Conservation (phyloP, 2,329 filamentous ascomycete species). For the Colletotrichum kahawae region DNA sequence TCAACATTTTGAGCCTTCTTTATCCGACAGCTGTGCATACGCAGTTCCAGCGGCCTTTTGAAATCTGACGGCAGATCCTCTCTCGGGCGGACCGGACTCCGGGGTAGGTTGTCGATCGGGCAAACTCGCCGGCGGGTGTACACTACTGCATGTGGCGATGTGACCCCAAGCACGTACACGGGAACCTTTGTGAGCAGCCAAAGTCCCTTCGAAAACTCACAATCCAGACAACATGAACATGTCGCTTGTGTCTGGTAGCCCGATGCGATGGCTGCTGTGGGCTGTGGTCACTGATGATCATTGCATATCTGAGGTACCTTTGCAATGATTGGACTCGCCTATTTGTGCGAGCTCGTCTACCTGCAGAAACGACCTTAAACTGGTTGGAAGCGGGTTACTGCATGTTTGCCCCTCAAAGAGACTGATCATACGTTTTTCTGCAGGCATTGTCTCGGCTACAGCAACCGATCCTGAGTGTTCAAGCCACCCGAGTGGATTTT, state of each 20-base stretch:
- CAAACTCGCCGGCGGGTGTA: background rate
- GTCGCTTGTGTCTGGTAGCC: background rate
- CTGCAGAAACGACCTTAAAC: background rate
- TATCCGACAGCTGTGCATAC: background rate
- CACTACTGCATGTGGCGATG: conserved; percentile 3
- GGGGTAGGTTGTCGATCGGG: background rate
- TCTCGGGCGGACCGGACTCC: background rate
- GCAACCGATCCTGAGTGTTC: background rate
- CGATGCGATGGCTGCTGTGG: background rate
- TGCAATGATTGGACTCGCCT: background rate
- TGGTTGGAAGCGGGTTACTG: background rate
- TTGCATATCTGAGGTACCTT: background rate
- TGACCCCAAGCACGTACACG: background rate
- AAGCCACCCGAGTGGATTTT: background rate
- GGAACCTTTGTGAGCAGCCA: background rate
- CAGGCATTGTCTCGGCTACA: background rate
- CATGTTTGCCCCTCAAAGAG: background rate
- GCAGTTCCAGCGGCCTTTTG: background rate
- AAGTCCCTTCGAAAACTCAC: background rate
- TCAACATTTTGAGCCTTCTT: background rate
- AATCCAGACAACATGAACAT: background rate
- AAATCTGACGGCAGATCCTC: background rate
- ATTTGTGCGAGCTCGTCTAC: background rate
- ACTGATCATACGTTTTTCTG: background rate
- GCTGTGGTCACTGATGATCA: background rate